phyloP scores from a whole-genome alignment of 495 filamentous ascomycete genomes.

The Podospora bellae-mahoneyi region DNA sequence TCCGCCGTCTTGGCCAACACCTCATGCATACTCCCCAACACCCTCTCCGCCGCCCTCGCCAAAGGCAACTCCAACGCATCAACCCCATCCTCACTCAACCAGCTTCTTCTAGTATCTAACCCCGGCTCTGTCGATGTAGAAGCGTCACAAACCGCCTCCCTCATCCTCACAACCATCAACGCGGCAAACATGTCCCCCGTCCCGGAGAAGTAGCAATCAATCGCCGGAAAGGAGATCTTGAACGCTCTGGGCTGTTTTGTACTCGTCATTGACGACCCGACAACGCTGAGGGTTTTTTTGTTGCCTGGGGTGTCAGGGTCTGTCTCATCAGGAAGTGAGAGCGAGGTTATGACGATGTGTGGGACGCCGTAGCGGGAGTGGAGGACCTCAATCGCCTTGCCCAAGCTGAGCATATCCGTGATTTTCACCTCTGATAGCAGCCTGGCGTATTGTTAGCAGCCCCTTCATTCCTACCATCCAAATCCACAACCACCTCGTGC shows the following conservation, averaged over 20 bases:
- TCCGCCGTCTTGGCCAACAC: constrained; percentile 74
- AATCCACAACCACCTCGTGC: background rate
- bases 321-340: constrained; percentile 43
- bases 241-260: constrained; percentile 41
- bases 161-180: constrained; percentile 79
- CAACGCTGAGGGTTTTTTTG: too few relatives aligned
- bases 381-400: constrained; percentile 67
- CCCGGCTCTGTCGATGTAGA: constrained; percentile 31
- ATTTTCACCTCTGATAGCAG: constrained; percentile 81
- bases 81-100: constrained; percentile 68
- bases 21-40: constrained; percentile 88
- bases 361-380: constrained; percentile 76
- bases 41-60: constrained; percentile 76
- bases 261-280: too few relatives aligned
- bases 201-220: constrained; percentile 90
- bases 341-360: constrained; percentile 89
- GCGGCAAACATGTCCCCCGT: constrained; percentile 99
- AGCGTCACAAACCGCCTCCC: constrained; percentile 74
- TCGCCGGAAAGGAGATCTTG: constrained; percentile 75
- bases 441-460: constrained; percentile 40
- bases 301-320: too few relatives aligned
- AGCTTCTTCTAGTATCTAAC: constrained; percentile 53
- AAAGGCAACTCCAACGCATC: constrained; percentile 69
- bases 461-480: background rate
- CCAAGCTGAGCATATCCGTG: constrained; percentile 66